Evolutionary conservation across 2,329 filamentous ascomycete genomes (phyloP), one percentile per base, ranked within the genome.

Genomic region (Arthrobotrys conoides): DNA sequence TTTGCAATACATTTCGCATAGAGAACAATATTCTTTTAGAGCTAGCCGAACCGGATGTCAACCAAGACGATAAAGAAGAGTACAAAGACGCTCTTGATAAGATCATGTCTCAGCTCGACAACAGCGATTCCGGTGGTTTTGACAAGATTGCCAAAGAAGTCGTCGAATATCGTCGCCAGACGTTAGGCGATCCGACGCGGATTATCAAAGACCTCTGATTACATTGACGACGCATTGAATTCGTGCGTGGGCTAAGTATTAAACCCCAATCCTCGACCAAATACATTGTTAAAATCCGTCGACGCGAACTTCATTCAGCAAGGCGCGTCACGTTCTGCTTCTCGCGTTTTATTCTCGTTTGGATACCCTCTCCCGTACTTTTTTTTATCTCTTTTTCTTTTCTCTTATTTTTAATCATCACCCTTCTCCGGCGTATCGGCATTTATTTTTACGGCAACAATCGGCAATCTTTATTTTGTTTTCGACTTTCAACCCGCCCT

Each of bases 1-100:
- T 61, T 57, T 55, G 66, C 64, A 73, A 72, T 63, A 65, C 53
- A 65, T 6, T 33, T 71, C 65, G 78, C 80, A 70, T 85, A 94
- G 92, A 93, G 86, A 90, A 91, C 84, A 89, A 90, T 83, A 90
- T 93, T 80, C 89, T 94, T 80, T 87, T 92, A 71, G 90, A 92
- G 81, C 88, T 94, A 67, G 91, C 91, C 80, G 90, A 89, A 83
- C 88, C 87, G 49, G 88, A 88, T 81, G 30, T 5, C 30, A 70
- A 41, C 22, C 57, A 46, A 61, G 88, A 90, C 75, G 87, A 90
- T 80, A 88, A 88, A 83, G 86, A 87, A 71, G 86, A 87, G 79
- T 93, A 91, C 84, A 89, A 89, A 81, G 85, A 86, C 36, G 91
- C 91, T 24, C 87, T 93, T 57, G 87, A 87, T 71, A 86, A 88